Evolutionary conservation across 805 yeast species (phyloP), one percentile per base, ranked within the genome.

Genomic region (Myxozyma vanderwaltii): DNA sequence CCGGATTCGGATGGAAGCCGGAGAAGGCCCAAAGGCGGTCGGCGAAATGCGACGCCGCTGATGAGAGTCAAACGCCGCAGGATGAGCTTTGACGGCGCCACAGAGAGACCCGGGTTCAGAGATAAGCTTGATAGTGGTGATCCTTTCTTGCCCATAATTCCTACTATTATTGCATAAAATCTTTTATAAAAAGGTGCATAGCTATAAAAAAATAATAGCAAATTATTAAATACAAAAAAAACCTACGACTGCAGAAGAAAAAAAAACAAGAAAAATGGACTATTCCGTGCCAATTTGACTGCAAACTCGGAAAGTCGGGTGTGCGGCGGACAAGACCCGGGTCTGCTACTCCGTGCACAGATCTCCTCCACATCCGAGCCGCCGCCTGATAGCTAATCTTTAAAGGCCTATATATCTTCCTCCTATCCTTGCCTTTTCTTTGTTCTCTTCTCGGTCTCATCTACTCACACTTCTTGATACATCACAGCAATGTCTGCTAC

Each of bases 401-500:
- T 6, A 38, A 13, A 13, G 7, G 17, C 15, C n/a, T 7, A 43
- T 43, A 43, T 43, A 43, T 45, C 13, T 3, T n/a, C 24, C 15
- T 19, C 26, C 39, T 26, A 8, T 23, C 35, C 5, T 24, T 13
- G 5, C 13, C 17, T 36, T 39, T 36, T 38, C 35, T 15, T 15
- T 15, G 8, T 26, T 44, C 29, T 26, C 54, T 12, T 26, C 43
- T n/a, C 31, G 15, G 48, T 27, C 39, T 12, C 23, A 38, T 26
- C 50, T 33, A 19, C 36, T 31, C 43, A 5, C 10, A 21, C 44
- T n/a, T 13, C 38, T 29, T n/a, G 15, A 19, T 40, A 24, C 47
- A 27, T 29, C 35, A 49, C 29, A 10, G 17, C 2, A 4, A 61
- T 61, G 64, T 61, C 64, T 21, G 43, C 54, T 21, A 61, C 64